Evolutionary conservation across 768 basidiomycete genomes (phyloP), one percentile per base, ranked within the genome.

Genomic region (Dendrothele bispora): DNA sequence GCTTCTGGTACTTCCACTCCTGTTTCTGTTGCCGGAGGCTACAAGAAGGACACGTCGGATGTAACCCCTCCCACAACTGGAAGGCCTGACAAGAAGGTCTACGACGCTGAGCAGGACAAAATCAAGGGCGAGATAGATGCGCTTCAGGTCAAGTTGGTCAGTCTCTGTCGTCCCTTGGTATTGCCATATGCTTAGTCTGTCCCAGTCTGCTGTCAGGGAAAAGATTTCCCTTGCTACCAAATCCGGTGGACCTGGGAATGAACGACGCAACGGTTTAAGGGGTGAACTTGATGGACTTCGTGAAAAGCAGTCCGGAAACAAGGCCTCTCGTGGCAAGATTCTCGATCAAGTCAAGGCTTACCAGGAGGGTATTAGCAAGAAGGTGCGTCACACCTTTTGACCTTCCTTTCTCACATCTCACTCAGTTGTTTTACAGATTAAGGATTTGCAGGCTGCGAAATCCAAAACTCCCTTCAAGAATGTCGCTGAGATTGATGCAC

Each of bases 101-200:
- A 88, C 64, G 90, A 97, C 44, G 78, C 75, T 7, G 93, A 98
- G 70, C 91, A 95, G 68, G 84, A 88, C 44, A 81, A 68, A 59
- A 71, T 95, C 55, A 92, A 88, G 67, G 69, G 75, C 21, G 88
- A 94, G 60, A 95, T 98, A 58, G 94, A 95, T 50, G 75, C 70
- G 39, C 66, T 93, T 40, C 91, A 97, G 67, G 67, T 66, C 18
- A 87, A 91, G 66, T 68, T 94, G 51, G 95, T 92, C 58, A 62
- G 91, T 79, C n/a, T 38, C 38, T 35, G 35, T 28, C 43, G 38
- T 18, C 46, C 40, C 34, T 44, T 43, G 39, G 17, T 30, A 26
- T 22, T 53, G 40, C 57, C 44, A 51, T 39, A 44, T 48, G 21
- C 20, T 25, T n/a, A 7, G 47, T 41, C 37, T 41, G 29, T 39